A percentile compares a stretch with the other conserved stretches of the same genome.
These are phyloP conservation scores for Colletotrichum ledebouriae DNA, from an alignment of 2,329 filamentous ascomycete genomes.

Conservation along the genomic window DNA sequence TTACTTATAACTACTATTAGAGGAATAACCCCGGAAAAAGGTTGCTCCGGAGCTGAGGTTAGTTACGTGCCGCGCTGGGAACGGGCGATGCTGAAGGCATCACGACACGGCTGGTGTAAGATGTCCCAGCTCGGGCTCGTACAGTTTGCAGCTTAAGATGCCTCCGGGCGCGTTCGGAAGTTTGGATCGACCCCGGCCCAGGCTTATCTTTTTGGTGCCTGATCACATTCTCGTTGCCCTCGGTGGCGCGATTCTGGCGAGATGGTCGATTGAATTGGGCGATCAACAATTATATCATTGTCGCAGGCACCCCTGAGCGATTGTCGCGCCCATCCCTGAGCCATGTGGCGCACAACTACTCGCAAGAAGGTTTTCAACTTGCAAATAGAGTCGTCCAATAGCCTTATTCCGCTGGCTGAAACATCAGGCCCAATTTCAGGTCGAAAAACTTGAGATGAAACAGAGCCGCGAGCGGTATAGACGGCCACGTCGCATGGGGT, in stretches of 20 bases:
- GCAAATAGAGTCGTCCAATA: constrained; percentile 3
- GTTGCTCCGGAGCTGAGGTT: too few species aligned
- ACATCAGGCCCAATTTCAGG: constrained; percentile 1
- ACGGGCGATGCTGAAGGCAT: too few species aligned
- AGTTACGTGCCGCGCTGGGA: too few species aligned
- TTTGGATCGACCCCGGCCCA: too few species aligned
- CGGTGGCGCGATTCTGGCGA: neutral
- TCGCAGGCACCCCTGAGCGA: neutral
- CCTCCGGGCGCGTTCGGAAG: too few species aligned
- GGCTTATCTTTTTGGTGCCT: too few species aligned
- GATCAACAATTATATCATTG: neutral
- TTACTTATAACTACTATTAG: too few species aligned
- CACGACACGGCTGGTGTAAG: too few species aligned
- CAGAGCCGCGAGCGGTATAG: neutral
- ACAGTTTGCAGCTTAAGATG: too few species aligned
- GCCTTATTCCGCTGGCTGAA: constrained; percentile 3
- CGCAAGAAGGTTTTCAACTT: neutral
- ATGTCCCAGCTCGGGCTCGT: too few species aligned
- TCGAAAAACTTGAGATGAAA: constrained; percentile 23
- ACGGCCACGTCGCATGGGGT: neutral
- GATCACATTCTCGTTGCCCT: too few species aligned
- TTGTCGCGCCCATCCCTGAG: neutral
- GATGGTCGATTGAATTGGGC: neutral
- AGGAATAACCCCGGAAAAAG: too few species aligned
- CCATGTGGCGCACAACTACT: constrained; percentile 10